Percentiles rank a stretch among this genome's conserved stretches.
These are phyloP conservation scores for Beauveria caledonica DNA, from an alignment of 2,329 filamentous ascomycete genomes.

Conservation along the genomic window DNA sequence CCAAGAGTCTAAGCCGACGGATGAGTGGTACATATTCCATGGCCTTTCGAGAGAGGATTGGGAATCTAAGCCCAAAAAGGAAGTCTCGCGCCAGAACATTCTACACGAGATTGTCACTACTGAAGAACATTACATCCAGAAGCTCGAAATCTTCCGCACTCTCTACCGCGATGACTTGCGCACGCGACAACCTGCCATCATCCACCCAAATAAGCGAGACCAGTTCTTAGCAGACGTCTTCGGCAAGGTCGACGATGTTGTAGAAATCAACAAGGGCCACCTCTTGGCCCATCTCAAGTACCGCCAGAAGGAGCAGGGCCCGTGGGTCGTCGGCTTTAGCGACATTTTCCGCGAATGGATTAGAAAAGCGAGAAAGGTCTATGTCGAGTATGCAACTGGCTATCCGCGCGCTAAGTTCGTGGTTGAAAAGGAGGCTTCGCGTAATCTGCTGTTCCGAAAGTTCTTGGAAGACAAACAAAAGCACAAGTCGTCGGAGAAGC, in stretches of 20 bases:
- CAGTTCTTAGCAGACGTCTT: conserved; percentile 83
- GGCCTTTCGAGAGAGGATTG: conserved; percentile 69
- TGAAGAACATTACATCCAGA: conserved; percentile 84
- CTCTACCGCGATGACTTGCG: conserved; percentile 79
- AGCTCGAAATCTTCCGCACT: conserved; percentile 75
- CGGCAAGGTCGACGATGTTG: conserved; percentile 80
- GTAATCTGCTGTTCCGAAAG: conserved; percentile 76
- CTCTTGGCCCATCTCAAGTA: conserved; percentile 92
- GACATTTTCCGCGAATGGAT: conserved; percentile 99
- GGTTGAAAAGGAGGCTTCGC: conserved; percentile 73
- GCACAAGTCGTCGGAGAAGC: conserved; percentile 69
- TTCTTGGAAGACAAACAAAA: conserved; percentile 76
- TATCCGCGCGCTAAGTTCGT: conserved; percentile 80
- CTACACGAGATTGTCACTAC: conserved; percentile 92
- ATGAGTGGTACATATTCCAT: conserved; percentile 89
- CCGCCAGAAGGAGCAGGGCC: conserved; percentile 90
- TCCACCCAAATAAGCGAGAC: conserved; percentile 67
- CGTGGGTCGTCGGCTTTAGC: conserved; percentile 88
- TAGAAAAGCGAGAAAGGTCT: conserved; percentile 78
- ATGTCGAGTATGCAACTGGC: conserved; percentile 83
- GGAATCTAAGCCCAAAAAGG: conserved; percentile 68
- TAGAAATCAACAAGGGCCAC: conserved; percentile 86
- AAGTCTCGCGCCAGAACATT: conserved; percentile 87
- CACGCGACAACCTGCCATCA: conserved; percentile 67
- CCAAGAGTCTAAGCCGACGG: conserved; percentile 56